Conservation (phyloP, 163 green algal genomes). For the Dunaliella salina region DNA sequence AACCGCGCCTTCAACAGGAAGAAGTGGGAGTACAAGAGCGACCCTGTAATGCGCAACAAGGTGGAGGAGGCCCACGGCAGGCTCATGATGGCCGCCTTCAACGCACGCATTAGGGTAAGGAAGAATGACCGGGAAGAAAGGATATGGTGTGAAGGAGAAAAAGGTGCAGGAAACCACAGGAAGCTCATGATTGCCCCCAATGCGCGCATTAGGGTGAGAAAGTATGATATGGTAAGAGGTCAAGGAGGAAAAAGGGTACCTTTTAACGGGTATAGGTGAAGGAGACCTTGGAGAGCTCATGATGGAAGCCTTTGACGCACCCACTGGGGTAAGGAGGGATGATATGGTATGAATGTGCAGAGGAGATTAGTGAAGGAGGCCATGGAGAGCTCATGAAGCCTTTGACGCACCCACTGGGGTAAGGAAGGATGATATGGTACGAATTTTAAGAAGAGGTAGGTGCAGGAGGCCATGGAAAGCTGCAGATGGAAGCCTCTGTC, state of each 20-base stretch:
- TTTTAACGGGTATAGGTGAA: too few relatives aligned
- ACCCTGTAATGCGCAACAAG: conserved; percentile 28
- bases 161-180: conserved; percentile 47
- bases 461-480: conserved; percentile 44
- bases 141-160: conserved; percentile 12
- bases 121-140: background rate
- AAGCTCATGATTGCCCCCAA: conserved; percentile 44
- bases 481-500: conserved; percentile 42
- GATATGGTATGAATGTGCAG: background rate
- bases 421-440: background rate
- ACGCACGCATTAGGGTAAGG: conserved; percentile 35
- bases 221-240: too few relatives aligned
- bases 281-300: conserved; percentile 41
- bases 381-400: conserved; percentile 40
- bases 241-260: conserved; percentile 8
- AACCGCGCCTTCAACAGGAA: conserved; percentile 34
- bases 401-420: conserved; percentile 41
- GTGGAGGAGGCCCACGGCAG: conserved; percentile 44
- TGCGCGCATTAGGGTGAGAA: conserved; percentile 34
- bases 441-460: conserved; percentile 15
- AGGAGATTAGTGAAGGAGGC: conserved; percentile 38
- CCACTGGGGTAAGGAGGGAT: conserved; percentile 30
- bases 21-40: conserved; percentile 35
- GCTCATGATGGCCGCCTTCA: conserved; percentile 45
- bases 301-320: conserved; percentile 33